Evolutionary conservation across 257 asterid species (phyloP), one percentile per base, ranked within the genome.

Genomic region (Forsythia viridissima): DNA sequence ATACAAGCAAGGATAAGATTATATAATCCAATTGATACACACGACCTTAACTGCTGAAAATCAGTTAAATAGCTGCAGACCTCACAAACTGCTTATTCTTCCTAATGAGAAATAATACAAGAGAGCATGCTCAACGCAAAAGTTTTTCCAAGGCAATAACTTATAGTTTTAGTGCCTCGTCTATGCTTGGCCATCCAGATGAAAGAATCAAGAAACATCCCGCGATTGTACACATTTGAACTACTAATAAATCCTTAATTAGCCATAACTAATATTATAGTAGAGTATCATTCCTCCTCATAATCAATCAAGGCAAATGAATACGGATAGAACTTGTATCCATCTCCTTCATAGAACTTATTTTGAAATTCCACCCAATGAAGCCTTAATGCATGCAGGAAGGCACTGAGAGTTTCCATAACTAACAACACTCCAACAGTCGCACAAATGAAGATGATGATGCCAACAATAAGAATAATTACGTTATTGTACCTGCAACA

Each of bases 311-410:
- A 78, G 39, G 84, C 73, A 81, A 95, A 95, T 6, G 98, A 82
- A 87, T 92, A 95, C 0, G 99, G 99, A 20, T 61, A 72, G 79
- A 95, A 95, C 83, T 93, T 92, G 93, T 93, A 95, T 59, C 99
- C 99, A 75, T 95, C 99, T 67, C 99, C 99, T 85, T 93, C 98
- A 37, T 95, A 95, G 71, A 95, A 95, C 92, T 93, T 95, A 80
- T 95, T 94, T 72, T 93, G 98, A 84, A 85, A 94, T 90, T 94
- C 99, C 75, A 94, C 98, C 99, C 99, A 95, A 73, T 95, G 99
- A 83, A 95, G 99, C 78, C 99, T 90, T 75, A 95, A 82, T 1
- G 99, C 99, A 68, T 95, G 99, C 82, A 95, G 85, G 91, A 95
- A 95, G 79, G 99, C 98, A 73, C 99, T 95, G 30, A 95, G 94